Base-by-base conservation (phyloP, 495 filamentous ascomycete genomes). In the Aspergillus incahuasiensis region DNA sequence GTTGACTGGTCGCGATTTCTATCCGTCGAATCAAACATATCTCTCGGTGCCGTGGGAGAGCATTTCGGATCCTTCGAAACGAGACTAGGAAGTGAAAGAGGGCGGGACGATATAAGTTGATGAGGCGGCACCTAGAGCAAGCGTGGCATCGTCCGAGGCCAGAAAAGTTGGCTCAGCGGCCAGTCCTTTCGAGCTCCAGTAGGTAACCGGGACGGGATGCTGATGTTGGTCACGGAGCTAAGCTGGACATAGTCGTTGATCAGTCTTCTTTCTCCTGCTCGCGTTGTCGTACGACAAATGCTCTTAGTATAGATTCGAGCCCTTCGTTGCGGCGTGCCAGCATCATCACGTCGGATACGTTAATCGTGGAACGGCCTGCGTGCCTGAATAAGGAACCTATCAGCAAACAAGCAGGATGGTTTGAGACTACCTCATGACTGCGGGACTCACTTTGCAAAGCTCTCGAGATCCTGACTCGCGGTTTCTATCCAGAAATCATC, bases 301-400 rank as follows among this genome's bases (percentile, higher is more conserved):
- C 81, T 58, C 78, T 82, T 57, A 95, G 77, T 18, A 94, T 81
- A n/a, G 73, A 76, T 54, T 86, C 82, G 24, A 98, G 71, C 5
- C 88, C 92, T 30, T 91, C 86, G 63, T 97, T 98, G 48, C 94
- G 81, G 48, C 94, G 77, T 30, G 89, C 82, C 15, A 98, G 81
- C 18, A 98, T 77, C 63, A 97, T 75, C 35, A 97, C 94, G 65
- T 98, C 94, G 30, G 89, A 86, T 0, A 86, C 85, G 19, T 85
- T 88, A 58, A 98, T 79, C 0, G 86, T 91, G 12, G 81, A 84
- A 15, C 92, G 84, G 13, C 89, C 88, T n/a, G 89, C 92, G 70
- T 96, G 91, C 52, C 81, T 85, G 55, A 39, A 52, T 7, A 13
- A 18, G 2, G 38, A 24, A 24, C 16, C 21, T 7, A 2, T 56